Conservation (phyloP, 2,329 filamentous ascomycete genomes). For the Botrytis cinerea region DNA sequence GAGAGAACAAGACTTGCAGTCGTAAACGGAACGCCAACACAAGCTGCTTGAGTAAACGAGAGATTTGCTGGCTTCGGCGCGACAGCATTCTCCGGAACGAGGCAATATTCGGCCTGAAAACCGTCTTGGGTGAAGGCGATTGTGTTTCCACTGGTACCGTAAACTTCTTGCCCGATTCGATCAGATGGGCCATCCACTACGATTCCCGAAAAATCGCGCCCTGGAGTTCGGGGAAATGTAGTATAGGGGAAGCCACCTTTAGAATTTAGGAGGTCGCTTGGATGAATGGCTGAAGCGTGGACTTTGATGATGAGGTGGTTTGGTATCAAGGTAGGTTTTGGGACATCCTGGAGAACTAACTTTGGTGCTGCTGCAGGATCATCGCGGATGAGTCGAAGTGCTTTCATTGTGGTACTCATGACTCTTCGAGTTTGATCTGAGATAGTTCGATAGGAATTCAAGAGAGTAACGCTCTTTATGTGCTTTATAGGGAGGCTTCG, state of each 20-base stretch:
- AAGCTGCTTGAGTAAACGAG: slow-evolving; percentile 32
- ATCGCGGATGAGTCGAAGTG: slow-evolving; percentile 31
- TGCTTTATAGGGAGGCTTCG: neutral
- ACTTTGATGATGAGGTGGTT: slow-evolving; percentile 33
- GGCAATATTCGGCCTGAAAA: slow-evolving; percentile 34
- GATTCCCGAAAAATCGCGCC: slow-evolving; percentile 35
- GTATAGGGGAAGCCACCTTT: slow-evolving; percentile 33
- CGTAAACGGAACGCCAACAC: slow-evolving; percentile 36
- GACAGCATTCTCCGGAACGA: slow-evolving; percentile 31
- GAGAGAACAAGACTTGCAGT: slow-evolving; percentile 31
- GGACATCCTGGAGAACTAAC: slow-evolving; percentile 28
- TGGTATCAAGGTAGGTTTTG: slow-evolving; percentile 29
- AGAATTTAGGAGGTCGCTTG: slow-evolving; percentile 35
- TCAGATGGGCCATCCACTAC: slow-evolving; percentile 27
- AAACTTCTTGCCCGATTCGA: slow-evolving; percentile 31
- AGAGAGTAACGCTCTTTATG: neutral
- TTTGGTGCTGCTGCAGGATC: slow-evolving; percentile 21
- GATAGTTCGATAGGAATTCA: neutral
- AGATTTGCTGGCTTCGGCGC: slow-evolving; percentile 32
- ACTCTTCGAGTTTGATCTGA: too few species aligned
- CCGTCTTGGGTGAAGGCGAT: slow-evolving; percentile 35
- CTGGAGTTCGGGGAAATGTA: slow-evolving; percentile 35
- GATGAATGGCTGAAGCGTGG: slow-evolving; percentile 36
- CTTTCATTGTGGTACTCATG: slow-evolving; percentile 32
- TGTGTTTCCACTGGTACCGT: slow-evolving; percentile 35